Conservation (phyloP, 257 asterid species). For the Solanum boliviense region DNA sequence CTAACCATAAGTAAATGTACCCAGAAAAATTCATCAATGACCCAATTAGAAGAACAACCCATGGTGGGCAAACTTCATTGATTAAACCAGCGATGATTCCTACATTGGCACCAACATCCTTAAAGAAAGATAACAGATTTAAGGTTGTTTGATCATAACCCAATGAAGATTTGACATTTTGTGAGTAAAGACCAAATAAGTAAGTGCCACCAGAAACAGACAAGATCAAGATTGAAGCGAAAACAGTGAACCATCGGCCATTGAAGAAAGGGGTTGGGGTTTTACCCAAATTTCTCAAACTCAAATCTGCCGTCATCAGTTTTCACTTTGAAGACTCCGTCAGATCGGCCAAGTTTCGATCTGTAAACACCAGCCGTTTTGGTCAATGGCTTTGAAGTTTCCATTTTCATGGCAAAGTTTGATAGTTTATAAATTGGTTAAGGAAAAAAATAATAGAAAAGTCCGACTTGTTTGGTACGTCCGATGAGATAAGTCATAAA, state of each 20-base stretch:
- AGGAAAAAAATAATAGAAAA: neutral
- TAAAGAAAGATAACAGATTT: conserved; percentile 53
- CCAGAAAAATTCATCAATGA: conserved; percentile 60
- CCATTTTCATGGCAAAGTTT: neutral
- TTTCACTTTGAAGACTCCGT: neutral
- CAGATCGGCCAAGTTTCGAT: neutral
- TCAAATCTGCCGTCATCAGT: neutral
- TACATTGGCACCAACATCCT: conserved; percentile 60
- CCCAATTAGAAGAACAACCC: conserved; percentile 72
- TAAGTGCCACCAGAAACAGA: conserved; percentile 75
- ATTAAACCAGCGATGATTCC: conserved; percentile 56
- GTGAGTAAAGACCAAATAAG: conserved; percentile 59
- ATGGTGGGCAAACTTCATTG: conserved; percentile 73
- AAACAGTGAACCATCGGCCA: conserved; percentile 70
- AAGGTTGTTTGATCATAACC: conserved; percentile 75
- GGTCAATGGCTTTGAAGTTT: neutral
- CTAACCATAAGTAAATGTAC: conserved; percentile 68
- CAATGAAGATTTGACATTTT: conserved; percentile 26
- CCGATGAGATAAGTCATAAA: neutral
- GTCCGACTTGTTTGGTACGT: neutral
- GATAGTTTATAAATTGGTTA: neutral
- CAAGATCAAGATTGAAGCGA: conserved; percentile 57
- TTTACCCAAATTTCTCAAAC: neutral
- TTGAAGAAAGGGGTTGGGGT: conserved; percentile 13
- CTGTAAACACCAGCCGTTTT: neutral